These are phyloP conservation scores for Mycena venus DNA, from an alignment of 768 basidiomycete species.

Conservation along the genomic window DNA sequence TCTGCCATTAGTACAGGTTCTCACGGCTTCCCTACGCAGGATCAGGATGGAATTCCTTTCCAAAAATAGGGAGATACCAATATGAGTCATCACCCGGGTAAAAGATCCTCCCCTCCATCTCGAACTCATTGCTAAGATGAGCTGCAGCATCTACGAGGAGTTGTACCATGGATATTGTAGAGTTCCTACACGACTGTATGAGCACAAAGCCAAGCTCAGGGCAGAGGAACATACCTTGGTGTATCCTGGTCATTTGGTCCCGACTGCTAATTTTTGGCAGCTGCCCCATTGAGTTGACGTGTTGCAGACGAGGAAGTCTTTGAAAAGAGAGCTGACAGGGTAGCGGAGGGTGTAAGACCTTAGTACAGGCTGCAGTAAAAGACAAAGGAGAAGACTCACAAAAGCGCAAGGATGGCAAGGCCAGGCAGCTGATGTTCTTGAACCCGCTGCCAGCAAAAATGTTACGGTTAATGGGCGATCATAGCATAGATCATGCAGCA, in stretches of 20 bases:
- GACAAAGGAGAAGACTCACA: background rate
- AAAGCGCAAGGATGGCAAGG: conserved; percentile 15
- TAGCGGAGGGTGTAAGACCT: conserved; percentile 65
- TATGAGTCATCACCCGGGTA: conserved; percentile 65
- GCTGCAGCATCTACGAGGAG: conserved; percentile 43
- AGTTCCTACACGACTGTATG: conserved; percentile 44
- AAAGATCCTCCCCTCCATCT: conserved; percentile 66
- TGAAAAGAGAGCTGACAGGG: conserved; percentile 19
- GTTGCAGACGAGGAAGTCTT: background rate
- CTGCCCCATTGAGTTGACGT: conserved; percentile 22
- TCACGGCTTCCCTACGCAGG: conserved; percentile 56
- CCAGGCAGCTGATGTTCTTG: conserved; percentile 25
- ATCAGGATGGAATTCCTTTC: background rate
- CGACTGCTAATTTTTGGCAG: conserved; percentile 49
- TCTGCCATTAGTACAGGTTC: conserved; percentile 81
- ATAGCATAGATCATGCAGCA: conserved; percentile 22
- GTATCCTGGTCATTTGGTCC: conserved; percentile 73
- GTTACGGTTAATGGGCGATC: background rate
- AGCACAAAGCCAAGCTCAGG: background rate
- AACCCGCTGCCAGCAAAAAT: conserved; percentile 21
- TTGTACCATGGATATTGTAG: conserved; percentile 50
- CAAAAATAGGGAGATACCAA: conserved; percentile 46
- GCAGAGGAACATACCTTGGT: conserved; percentile 36
- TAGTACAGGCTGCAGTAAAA: background rate
- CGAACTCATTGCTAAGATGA: conserved; percentile 80